phyloP scores from a whole-genome alignment of 495 filamentous ascomycete genomes.

The Neurospora terricola region DNA sequence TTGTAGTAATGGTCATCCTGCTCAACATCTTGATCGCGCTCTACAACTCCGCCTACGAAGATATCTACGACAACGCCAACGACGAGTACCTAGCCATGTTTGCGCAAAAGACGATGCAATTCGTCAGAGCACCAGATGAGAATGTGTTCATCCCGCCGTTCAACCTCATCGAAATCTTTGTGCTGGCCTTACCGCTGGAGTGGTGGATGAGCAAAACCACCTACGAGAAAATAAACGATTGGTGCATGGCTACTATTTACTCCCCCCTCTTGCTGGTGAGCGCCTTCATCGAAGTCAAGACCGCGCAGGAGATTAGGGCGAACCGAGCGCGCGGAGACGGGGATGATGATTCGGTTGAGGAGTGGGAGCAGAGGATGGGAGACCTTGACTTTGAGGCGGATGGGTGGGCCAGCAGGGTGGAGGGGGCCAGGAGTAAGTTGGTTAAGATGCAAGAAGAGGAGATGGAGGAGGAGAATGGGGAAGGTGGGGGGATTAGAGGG shows the following conservation, averaged over 20 bases:
- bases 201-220: constrained; percentile 72
- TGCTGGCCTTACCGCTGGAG: constrained; percentile 72
- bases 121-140: constrained; percentile 92
- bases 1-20: constrained; percentile 88
- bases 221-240: constrained; percentile 76
- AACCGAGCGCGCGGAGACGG: constrained; percentile 74
- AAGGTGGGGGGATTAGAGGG: neutral
- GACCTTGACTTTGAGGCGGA: constrained; percentile 70
- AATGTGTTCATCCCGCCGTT: constrained; percentile 96
- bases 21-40: constrained; percentile 92
- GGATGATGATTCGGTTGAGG: constrained; percentile 82
- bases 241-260: constrained; percentile 80
- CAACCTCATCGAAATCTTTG: constrained; percentile 84
- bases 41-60: constrained; percentile 92
- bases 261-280: constrained; percentile 73
- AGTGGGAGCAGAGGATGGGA: constrained; percentile 78
- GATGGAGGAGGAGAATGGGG: neutral
- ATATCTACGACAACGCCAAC: constrained; percentile 87
- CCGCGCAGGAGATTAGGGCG: constrained; percentile 53
- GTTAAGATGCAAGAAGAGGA: neutral
- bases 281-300: constrained; percentile 61
- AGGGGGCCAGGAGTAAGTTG: constrained; percentile 64
- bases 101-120: constrained; percentile 86
- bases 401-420: constrained; percentile 69
- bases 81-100: constrained; percentile 93